Evolutionary conservation across 106 monocot species (phyloP).

Genomic region (Acanthochlamys bracteata): DNA sequence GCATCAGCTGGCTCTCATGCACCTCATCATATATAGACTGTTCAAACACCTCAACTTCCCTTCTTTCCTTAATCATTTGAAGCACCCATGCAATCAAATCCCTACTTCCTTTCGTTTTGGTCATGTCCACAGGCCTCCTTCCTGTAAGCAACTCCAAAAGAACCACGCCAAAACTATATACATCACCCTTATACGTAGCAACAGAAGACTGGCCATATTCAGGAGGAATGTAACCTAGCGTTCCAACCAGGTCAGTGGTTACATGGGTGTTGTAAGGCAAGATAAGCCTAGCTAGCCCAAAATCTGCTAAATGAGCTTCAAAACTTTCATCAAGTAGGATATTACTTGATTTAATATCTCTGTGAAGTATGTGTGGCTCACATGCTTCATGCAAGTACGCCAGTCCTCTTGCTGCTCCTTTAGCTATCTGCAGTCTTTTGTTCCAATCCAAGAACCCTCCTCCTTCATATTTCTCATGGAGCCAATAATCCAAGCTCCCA

Average conservation of each 20-base stretch:
- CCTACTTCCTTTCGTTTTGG: slow-evolving; percentile 8
- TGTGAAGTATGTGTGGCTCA: slow-evolving; percentile 7
- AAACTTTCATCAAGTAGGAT: slow-evolving; percentile 3
- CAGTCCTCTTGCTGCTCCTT: slow-evolving; percentile 9
- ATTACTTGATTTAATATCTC: slow-evolving; percentile 12
- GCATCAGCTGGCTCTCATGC: slow-evolving; percentile 2
- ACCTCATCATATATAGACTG: slow-evolving; percentile 1
- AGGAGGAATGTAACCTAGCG: slow-evolving; percentile 9
- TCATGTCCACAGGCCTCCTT: slow-evolving; percentile 11
- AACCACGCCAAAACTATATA: slow-evolving; percentile 8
- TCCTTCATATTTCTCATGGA: slow-evolving; percentile 7
- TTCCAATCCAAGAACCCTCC: not conserved
- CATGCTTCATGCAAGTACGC: slow-evolving; percentile 10
- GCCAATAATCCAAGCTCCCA: slow-evolving; percentile 13
- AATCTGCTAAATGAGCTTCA: slow-evolving; percentile 8
- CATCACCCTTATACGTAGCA: slow-evolving; percentile 7
- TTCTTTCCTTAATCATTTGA: slow-evolving; percentile 9
- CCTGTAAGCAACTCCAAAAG: slow-evolving; percentile 10
- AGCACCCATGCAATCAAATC: slow-evolving; percentile 10
- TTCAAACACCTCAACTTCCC: slow-evolving; percentile 10
- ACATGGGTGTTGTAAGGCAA: slow-evolving; percentile 10
- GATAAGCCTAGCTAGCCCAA: slow-evolving; percentile 8
- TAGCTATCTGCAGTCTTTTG: slow-evolving; percentile 2
- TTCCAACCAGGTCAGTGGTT: slow-evolving; percentile 7
- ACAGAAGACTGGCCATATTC: slow-evolving; percentile 14